A percentile compares a stretch with the other conserved stretches of the same genome.
phyloP scores from a whole-genome alignment of 2,329 filamentous ascomycete genomes.

The Ascochyta koolunga region DNA sequence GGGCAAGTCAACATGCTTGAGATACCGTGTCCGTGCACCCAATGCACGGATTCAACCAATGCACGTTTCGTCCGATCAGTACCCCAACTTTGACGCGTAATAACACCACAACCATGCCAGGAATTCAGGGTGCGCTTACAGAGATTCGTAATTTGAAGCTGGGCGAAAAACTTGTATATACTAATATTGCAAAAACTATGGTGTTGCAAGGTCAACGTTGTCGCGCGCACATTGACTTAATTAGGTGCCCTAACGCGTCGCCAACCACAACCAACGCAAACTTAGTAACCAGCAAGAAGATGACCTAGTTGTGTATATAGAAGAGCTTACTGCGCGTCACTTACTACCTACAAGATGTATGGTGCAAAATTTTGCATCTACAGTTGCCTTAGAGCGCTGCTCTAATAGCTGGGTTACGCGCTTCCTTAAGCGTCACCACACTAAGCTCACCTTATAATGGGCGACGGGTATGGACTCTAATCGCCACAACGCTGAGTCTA shows the following conservation, averaged over 20 bases:
- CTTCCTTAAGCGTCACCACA: constrained; percentile 19
- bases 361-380: constrained; percentile 16
- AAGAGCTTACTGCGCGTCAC: constrained; percentile 13
- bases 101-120: no score
- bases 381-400: constrained; percentile 14
- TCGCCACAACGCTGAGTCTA: constrained; percentile 24
- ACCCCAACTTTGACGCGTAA: no score
- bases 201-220: neutral
- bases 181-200: neutral
- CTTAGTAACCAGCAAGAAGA: constrained; percentile 13
- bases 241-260: neutral
- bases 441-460: constrained; percentile 18
- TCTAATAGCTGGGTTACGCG: constrained; percentile 22
- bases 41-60: neutral
- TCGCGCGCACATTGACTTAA: neutral
- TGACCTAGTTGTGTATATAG: constrained; percentile 26
- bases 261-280: neutral
- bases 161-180: no score
- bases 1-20: no score
- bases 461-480: constrained; percentile 20
- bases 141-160: no score
- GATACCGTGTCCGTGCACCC: no score
- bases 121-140: no score
- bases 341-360: constrained; percentile 19
- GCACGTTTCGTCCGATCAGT: no score